Percentiles rank a stretch among this genome's conserved stretches.
Evolutionary conservation across 148 eudicot species (phyloP).

Genomic region (Chenopodium suecicum): DNA sequence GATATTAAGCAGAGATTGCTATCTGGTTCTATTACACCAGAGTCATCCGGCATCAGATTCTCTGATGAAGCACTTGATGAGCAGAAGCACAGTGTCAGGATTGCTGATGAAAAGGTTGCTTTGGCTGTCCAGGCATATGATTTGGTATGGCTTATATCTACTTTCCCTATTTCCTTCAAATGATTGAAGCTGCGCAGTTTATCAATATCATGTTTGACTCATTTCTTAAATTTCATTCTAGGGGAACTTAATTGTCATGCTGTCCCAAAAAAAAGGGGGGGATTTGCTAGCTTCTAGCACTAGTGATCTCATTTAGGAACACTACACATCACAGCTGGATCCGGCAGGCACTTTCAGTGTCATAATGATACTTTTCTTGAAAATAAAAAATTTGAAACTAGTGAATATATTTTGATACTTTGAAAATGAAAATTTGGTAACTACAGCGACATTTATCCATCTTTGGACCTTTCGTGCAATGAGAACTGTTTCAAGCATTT

Average conservation of each 20-base stretch:
- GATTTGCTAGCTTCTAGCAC: not conserved
- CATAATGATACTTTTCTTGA: not conserved
- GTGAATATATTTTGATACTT: not conserved
- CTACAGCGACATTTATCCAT: not conserved
- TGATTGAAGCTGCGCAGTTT: not conserved
- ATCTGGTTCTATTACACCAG: slow-evolving; percentile 57
- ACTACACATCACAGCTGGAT: not conserved
- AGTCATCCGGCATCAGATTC: slow-evolving; percentile 59
- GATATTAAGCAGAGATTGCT: slow-evolving; percentile 56
- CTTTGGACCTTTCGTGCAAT: not conserved
- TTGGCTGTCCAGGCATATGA: slow-evolving; percentile 91
- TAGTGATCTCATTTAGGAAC: not conserved
- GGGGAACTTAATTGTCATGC: not conserved
- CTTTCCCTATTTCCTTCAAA: slow-evolving; percentile 10
- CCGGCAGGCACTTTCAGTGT: not conserved
- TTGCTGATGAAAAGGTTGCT: slow-evolving; percentile 98
- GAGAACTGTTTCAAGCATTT: not conserved
- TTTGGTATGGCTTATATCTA: slow-evolving; percentile 48
- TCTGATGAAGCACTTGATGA: slow-evolving; percentile 95
- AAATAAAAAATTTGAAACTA: no score
- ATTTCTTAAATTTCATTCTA: not conserved
- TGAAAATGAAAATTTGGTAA: not conserved
- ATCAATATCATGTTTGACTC: not conserved
- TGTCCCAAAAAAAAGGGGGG: not conserved
- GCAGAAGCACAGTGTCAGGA: slow-evolving; percentile 89